Evolutionary conservation across 2,329 filamentous ascomycete genomes (phyloP), one percentile per base, ranked within the genome.

Genomic region (Sphaerulina populicola): DNA sequence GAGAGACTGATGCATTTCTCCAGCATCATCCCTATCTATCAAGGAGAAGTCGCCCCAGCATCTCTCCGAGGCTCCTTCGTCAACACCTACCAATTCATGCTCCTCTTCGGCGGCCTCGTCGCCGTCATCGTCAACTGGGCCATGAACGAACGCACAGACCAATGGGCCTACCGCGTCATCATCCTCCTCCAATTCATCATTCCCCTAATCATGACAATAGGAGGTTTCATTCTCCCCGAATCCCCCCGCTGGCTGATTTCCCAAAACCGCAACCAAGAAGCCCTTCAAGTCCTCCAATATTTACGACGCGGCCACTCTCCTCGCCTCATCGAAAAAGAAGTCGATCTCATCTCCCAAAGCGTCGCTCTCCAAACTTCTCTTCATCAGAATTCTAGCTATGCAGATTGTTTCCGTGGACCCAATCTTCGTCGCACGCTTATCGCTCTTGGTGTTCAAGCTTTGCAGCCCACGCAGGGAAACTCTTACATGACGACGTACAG

Each of bases 21-120:
- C 40, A 52, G 50, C 29, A 49, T 53, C 42, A 44, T 53, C 18
- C 51, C 51, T 9, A 53, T 53, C 51, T 53, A 49, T n/a, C 51
- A 49, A 35, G 35, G 40, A 27, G 51, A 53, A 37, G 41, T 53
- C 42, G 39, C 51, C 1, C 51, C 51, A 10, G 51, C 51, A 4
- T 44, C 47, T 12, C 41, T 48, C 6, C 31, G 51, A 36, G 51
- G 51, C 14, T 49, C 45, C 18, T 53, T 53, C 31, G 51, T 53
- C 40, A 53, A 53, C 36, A 44, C 46, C 3, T 53, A 53, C 41
- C 51, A 53, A 42, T 53, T 53, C 35, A 48, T 53, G 45, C 46
- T 53, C n/a, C 51, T 53, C 35, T 53, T 53, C 27, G 51, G 51
- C 12, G 51, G 45, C 21, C 36, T 53, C 6, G 27, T 49, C 7